Percentiles rank a stretch among this genome's conserved stretches.
Evolutionary conservation across 106 monocot genomes (phyloP).

Genomic region (Acorus calamus): DNA sequence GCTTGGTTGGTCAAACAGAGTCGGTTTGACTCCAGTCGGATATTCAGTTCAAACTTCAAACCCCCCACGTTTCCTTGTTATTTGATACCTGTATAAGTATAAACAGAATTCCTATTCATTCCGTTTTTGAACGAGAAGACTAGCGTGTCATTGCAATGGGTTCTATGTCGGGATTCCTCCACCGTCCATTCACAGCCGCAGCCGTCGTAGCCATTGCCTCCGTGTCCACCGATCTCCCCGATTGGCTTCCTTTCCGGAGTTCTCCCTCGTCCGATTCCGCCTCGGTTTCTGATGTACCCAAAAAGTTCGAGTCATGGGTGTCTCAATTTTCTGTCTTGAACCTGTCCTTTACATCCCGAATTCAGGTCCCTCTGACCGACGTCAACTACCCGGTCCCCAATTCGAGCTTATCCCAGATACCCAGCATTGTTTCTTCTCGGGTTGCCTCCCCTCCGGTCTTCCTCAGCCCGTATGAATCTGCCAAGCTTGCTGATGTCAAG

Average conservation of each 20-base stretch:
- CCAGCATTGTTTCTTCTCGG: conserved; percentile 9
- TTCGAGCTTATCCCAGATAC: not conserved
- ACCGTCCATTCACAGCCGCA: conserved; percentile 71
- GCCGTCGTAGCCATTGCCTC: conserved; percentile 62
- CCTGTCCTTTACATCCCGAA: conserved; percentile 2
- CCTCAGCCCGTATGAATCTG: conserved; percentile 44
- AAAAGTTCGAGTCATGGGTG: conserved; percentile 13
- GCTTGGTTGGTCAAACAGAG: too few relatives aligned
- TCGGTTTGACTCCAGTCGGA: too few relatives aligned
- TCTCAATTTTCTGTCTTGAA: conserved; percentile 28
- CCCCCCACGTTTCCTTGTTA: not conserved
- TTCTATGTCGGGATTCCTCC: conserved; percentile 47
- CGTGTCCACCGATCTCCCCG: conserved; percentile 52
- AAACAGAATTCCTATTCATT: too few relatives aligned
- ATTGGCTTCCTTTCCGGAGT: conserved; percentile 27
- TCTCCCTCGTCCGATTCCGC: conserved; percentile 2
- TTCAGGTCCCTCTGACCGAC: not conserved
- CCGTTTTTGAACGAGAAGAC: not conserved
- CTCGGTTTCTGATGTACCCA: not conserved
- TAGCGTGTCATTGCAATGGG: conserved; percentile 34
- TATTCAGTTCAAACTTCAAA: too few relatives aligned
- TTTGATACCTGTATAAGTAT: too few relatives aligned
- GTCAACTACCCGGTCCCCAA: not conserved
- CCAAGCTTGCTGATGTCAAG: conserved; percentile 31
- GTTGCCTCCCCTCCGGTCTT: conserved; percentile 27